Conservation (phyloP, 225 moss, liverwort and hornwort species). For the Sphagnum contortum region DNA sequence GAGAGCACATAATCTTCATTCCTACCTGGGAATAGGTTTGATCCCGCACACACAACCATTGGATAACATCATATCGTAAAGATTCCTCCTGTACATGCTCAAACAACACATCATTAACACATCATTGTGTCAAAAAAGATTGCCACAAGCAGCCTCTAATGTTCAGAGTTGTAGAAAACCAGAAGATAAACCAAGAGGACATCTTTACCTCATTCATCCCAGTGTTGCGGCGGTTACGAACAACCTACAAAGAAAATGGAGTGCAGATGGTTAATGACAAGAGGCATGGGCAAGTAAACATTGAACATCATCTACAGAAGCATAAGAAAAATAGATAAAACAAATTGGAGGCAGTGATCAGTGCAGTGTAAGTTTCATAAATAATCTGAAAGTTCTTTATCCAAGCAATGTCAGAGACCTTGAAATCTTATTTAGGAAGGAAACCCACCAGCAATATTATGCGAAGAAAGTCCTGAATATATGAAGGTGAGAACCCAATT, state of each 20-base stretch:
- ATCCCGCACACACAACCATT: constrained; percentile 95
- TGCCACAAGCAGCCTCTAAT: no score
- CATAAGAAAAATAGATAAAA: neutral
- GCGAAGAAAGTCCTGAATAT: no score
- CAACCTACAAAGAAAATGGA: constrained; percentile 30
- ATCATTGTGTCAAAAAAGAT: neutral
- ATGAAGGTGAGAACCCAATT: no score
- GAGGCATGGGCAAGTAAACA: no score
- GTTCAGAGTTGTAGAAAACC: no score
- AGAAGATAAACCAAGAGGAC: neutral
- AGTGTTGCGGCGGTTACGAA: constrained; percentile 85
- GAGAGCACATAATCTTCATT: neutral
- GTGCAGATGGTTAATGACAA: neutral
- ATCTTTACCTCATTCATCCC: constrained; percentile 43
- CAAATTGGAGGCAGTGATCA: neutral
- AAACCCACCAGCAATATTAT: no score
- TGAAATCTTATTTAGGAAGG: neutral
- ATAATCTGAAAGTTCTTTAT: neutral
- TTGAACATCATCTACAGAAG: constrained; percentile 2
- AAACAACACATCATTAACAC: no score
- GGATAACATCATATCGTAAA: constrained; percentile 88
- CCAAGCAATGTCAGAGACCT: neutral
- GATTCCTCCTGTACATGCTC: constrained; percentile 54
- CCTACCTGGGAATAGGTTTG: constrained; percentile 90
- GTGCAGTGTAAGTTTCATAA: neutral